A percentile compares a stretch with the other conserved stretches of the same genome.
These are phyloP conservation scores for Candida sonorensis DNA, from an alignment of 805 yeast genomes.

Conservation along the genomic window DNA sequence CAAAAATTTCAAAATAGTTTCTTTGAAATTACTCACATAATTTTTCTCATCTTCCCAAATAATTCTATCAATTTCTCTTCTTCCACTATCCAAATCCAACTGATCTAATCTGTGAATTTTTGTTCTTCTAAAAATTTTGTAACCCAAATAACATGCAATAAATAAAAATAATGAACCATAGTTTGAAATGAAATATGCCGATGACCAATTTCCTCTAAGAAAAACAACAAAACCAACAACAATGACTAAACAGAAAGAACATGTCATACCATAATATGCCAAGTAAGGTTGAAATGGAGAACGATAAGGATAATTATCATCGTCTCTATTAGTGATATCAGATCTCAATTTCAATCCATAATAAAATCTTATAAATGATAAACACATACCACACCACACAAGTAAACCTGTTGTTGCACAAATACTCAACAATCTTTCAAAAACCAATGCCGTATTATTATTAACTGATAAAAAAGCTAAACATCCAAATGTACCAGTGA, in stretches of 20 bases:
- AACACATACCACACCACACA: constrained; percentile 69
- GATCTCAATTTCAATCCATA: constrained; percentile 48
- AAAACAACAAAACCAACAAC: constrained; percentile 48
- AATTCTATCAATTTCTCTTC: constrained; percentile 75
- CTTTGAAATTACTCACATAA: constrained; percentile 27
- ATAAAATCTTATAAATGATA: constrained; percentile 47
- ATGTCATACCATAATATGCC: constrained; percentile 42
- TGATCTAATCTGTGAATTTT: constrained; percentile 63
- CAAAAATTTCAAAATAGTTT: constrained; percentile 20
- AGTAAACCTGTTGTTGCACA: constrained; percentile 70
- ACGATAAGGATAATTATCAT: constrained; percentile 47
- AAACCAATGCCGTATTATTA: constrained; percentile 51
- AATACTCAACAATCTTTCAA: constrained; percentile 59
- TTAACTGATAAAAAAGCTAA: constrained; percentile 56
- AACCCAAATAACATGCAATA: constrained; percentile 35
- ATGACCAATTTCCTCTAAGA: constrained; percentile 40
- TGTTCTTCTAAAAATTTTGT: constrained; percentile 55
- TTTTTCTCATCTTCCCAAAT: constrained; percentile 70
- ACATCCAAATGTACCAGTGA: constrained; percentile 54
- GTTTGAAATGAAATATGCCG: constrained; percentile 44
- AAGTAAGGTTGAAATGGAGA: constrained; percentile 51
- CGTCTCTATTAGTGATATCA: constrained; percentile 48
- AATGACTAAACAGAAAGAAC: constrained; percentile 35
- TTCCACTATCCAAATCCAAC: constrained; percentile 74
- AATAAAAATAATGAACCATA: constrained; percentile 46